These are phyloP conservation scores for Aspergillus brunneoviolaceus DNA, from an alignment of 2,329 filamentous ascomycete species.

Conservation along the genomic window DNA sequence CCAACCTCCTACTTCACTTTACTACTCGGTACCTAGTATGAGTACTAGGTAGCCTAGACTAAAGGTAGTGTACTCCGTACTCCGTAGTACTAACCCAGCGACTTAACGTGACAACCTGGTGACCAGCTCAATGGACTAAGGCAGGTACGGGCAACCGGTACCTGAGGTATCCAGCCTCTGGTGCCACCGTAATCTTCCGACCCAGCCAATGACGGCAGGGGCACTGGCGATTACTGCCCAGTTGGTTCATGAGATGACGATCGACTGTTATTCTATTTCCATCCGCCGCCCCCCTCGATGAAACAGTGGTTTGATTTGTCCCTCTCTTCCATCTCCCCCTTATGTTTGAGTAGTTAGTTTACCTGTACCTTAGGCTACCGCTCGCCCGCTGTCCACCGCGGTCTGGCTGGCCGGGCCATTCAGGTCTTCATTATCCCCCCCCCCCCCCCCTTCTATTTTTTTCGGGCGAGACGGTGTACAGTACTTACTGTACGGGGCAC, in stretches of 20 bases:
- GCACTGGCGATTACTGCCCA: slow-evolving; percentile 5
- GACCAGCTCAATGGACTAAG: neutral
- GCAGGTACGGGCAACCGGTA: neutral
- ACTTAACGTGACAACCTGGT: too few relatives aligned
- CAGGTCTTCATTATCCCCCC: neutral
- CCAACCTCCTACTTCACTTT: too few relatives aligned
- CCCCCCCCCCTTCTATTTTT: neutral
- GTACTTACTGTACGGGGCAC: too few relatives aligned
- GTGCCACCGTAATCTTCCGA: slow-evolving; percentile 5
- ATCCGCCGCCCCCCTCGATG: slow-evolving; percentile 7
- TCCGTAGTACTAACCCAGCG: too few relatives aligned
- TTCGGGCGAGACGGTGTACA: neutral
- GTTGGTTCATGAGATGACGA: slow-evolving; percentile 16
- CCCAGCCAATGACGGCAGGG: slow-evolving; percentile 1
- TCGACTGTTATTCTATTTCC: slow-evolving; percentile 10
- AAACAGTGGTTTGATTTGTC: slow-evolving; percentile 19
- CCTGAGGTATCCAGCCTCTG: slow-evolving; percentile 6
- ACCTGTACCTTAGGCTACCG: neutral
- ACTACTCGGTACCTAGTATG: neutral
- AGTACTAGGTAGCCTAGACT: neutral
- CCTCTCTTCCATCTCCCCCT: slow-evolving; percentile 6
- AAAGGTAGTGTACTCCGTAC: too few relatives aligned
- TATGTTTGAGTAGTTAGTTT: neutral
- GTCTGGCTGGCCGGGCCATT: slow-evolving; percentile 1
- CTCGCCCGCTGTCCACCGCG: neutral